phyloP scores from a whole-genome alignment of 345 rosid genomes.

The Hibiscus trionum region DNA sequence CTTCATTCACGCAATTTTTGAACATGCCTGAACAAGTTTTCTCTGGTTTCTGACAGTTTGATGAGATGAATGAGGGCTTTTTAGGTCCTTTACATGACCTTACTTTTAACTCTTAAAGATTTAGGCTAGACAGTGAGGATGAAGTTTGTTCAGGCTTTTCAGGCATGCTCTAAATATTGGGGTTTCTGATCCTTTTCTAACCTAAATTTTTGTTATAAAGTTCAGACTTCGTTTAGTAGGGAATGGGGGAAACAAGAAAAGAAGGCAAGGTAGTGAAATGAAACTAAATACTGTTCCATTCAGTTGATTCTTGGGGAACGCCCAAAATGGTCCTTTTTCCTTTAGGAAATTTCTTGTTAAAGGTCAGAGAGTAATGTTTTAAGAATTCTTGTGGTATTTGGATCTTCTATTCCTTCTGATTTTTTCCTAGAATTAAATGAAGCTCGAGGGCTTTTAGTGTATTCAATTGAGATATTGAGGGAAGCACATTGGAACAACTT shows the following conservation, averaged over 20 bases:
- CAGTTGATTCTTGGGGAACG: background rate
- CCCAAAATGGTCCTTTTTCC: background rate
- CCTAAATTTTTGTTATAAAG: background rate
- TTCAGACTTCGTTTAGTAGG: background rate
- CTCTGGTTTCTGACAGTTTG: constrained; percentile 5
- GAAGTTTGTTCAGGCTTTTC: background rate
- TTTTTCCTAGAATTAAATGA: background rate
- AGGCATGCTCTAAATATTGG: background rate
- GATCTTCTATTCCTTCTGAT: background rate
- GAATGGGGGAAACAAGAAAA: background rate
- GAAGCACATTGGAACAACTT: background rate
- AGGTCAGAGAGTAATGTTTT: background rate
- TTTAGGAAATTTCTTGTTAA: background rate
- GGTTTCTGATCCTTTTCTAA: background rate
- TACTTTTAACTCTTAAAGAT: background rate
- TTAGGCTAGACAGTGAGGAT: background rate
- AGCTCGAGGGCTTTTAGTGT: background rate
- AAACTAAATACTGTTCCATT: background rate
- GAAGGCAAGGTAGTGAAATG: background rate
- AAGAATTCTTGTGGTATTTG: background rate
- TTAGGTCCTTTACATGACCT: background rate
- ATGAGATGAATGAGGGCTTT: background rate
- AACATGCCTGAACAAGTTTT: background rate
- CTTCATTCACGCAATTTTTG: background rate
- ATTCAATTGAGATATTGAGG: background rate